Evolutionary conservation across 768 basidiomycete species (phyloP).

Genomic region (Naganishia randhawae): DNA sequence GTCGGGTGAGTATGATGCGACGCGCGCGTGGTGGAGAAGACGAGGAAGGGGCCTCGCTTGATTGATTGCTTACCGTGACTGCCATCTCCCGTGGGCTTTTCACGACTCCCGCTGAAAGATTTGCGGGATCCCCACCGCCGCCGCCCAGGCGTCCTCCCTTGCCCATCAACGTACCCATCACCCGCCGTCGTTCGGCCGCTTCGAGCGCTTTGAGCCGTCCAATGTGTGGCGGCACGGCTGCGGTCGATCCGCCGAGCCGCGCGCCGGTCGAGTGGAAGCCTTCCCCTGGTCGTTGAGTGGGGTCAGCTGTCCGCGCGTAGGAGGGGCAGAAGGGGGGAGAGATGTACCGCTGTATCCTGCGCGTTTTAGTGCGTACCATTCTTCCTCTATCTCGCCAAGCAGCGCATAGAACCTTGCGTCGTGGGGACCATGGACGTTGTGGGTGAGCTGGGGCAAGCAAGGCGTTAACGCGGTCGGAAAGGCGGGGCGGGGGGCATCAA

Average conservation of each 20-base stretch:
- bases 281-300: slow-evolving; percentile 56
- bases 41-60: background rate
- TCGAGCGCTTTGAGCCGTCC: slow-evolving; percentile 67
- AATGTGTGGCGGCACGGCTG: slow-evolving; percentile 62
- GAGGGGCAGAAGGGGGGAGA: background rate
- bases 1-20: background rate
- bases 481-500: background rate
- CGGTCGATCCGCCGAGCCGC: slow-evolving; percentile 65
- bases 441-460: slow-evolving; percentile 62
- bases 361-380: slow-evolving; percentile 72
- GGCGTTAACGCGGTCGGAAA: background rate
- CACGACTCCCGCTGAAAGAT: slow-evolving; percentile 50
- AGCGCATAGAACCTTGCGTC: slow-evolving; percentile 59
- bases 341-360: slow-evolving; percentile 69
- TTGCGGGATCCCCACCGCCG: too few relatives aligned
- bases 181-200: slow-evolving; percentile 71
- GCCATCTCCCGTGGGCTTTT: slow-evolving; percentile 69
- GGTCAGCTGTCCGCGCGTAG: background rate
- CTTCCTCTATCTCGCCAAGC: slow-evolving; percentile 66
- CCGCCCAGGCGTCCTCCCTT: slow-evolving; percentile 64
- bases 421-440: slow-evolving; percentile 84
- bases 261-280: slow-evolving; percentile 79
- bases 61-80: slow-evolving; percentile 58
- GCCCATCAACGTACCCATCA: slow-evolving; percentile 54
- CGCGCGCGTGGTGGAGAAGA: slow-evolving; percentile 1